Conservation (phyloP, 306 rosid genomes). For the Pyrus pyrifolia region DNA sequence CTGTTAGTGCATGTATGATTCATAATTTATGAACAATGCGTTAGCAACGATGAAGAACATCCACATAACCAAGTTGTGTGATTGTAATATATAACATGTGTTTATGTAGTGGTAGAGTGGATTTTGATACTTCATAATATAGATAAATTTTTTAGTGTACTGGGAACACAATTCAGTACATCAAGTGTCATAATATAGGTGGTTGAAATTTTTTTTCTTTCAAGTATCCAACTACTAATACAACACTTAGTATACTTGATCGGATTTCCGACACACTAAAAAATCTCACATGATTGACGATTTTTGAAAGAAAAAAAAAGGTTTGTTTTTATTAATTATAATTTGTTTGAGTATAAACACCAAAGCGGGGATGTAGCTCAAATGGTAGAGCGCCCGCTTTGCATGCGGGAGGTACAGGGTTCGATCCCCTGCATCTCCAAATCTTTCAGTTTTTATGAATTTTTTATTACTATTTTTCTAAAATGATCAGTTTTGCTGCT, state of each 20-base stretch:
- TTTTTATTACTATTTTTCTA: too few relatives aligned
- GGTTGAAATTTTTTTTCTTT: too few relatives aligned
- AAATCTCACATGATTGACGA: background rate
- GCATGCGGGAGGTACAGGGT: constrained; percentile 21
- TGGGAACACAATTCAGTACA: too few relatives aligned
- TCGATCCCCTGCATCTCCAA: constrained; percentile 19
- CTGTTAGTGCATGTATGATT: too few relatives aligned
- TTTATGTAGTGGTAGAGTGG: background rate
- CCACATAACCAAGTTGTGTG: background rate
- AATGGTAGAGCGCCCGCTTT: constrained; percentile 22
- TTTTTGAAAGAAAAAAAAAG: too few relatives aligned
- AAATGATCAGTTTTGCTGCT: background rate
- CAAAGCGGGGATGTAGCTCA: constrained; percentile 5
- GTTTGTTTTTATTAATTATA: background rate
- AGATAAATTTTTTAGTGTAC: too few relatives aligned
- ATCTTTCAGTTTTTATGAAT: fast-evolving
- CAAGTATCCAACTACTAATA: too few relatives aligned
- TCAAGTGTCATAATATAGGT: too few relatives aligned
- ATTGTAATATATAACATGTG: background rate
- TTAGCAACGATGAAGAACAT: background rate
- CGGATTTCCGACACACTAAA: fast-evolving
- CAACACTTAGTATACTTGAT: too few relatives aligned
- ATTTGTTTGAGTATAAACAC: fast-evolving
- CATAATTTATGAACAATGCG: too few relatives aligned
- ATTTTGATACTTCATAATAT: too few relatives aligned